Percentiles rank a stretch among this genome's conserved stretches.
phyloP scores from a whole-genome alignment of 176 grass and related monocot species.

The Oryza australiensis region DNA sequence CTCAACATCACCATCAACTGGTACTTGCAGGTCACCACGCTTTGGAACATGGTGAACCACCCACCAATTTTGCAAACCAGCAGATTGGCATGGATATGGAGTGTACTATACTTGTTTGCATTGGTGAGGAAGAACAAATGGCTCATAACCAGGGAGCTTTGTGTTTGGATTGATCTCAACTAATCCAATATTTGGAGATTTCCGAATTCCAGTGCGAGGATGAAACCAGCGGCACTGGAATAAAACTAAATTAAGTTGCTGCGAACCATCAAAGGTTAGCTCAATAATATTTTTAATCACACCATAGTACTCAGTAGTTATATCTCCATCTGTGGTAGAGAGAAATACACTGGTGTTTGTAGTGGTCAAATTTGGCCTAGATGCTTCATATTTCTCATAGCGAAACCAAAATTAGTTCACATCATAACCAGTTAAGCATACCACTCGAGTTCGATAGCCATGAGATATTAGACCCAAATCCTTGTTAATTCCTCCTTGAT shows the following conservation, averaged over 20 bases:
- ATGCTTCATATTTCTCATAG: background rate
- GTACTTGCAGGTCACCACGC: background rate
- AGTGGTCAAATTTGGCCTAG: background rate
- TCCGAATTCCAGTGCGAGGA: background rate
- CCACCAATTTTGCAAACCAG: background rate
- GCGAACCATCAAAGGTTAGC: background rate
- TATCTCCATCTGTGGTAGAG: background rate
- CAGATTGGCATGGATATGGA: background rate
- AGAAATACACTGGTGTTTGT: background rate
- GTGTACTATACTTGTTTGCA: constrained; percentile 26
- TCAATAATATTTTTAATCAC: background rate
- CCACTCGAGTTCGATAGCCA: background rate
- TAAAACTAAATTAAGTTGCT: background rate
- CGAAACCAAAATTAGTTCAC: background rate
- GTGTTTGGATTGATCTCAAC: background rate
- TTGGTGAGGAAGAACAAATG: background rate
- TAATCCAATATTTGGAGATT: constrained; percentile 6
- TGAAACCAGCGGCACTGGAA: constrained; percentile 8
- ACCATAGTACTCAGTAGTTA: too few species aligned
- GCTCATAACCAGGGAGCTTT: constrained; percentile 1
- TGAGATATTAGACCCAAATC: background rate
- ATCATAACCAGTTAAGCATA: constrained; percentile 7
- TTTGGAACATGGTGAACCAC: background rate
- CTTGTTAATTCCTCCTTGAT: too few species aligned
- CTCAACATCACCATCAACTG: background rate